These are phyloP conservation scores for Globisporangium viniferum DNA, from an alignment of 352 stramenopile species.

Conservation along the genomic window DNA sequence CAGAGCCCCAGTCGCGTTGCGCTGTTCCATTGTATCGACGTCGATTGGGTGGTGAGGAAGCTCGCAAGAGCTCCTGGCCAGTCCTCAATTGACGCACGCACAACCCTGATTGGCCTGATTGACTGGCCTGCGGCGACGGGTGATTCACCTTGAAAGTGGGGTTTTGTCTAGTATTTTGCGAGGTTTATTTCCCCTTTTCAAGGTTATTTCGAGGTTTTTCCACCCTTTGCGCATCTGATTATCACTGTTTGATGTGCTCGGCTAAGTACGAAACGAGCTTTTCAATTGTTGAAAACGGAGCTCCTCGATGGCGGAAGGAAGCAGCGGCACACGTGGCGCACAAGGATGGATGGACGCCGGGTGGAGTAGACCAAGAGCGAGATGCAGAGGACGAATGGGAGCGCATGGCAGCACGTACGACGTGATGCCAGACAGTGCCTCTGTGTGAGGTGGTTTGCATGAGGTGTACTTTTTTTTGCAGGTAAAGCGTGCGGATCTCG, in stretches of 20 bases:
- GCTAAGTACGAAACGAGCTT: constrained; percentile 4
- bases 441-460: not conserved
- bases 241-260: not conserved
- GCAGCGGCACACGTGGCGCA: not conserved
- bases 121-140: not conserved
- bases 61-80: constrained; percentile 6
- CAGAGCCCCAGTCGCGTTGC: not conserved
- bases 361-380: not conserved
- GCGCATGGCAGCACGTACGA: not conserved
- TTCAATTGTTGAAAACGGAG: not conserved
- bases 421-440: too few species aligned
- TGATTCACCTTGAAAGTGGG: not conserved
- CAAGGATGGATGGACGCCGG: not conserved
- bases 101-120: constrained; percentile 3
- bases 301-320: not conserved
- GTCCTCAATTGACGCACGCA: constrained; percentile 6
- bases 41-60: constrained; percentile 17
- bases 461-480: not conserved
- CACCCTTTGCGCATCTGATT: constrained; percentile 2
- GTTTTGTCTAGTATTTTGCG: too few species aligned
- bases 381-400: not conserved
- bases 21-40: not conserved
- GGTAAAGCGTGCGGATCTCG: not conserved
- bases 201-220: not conserved
- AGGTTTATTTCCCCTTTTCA: too few species aligned